Conservation (phyloP, 2,329 filamentous ascomycete genomes). For the Magnaporthales sp. region DNA sequence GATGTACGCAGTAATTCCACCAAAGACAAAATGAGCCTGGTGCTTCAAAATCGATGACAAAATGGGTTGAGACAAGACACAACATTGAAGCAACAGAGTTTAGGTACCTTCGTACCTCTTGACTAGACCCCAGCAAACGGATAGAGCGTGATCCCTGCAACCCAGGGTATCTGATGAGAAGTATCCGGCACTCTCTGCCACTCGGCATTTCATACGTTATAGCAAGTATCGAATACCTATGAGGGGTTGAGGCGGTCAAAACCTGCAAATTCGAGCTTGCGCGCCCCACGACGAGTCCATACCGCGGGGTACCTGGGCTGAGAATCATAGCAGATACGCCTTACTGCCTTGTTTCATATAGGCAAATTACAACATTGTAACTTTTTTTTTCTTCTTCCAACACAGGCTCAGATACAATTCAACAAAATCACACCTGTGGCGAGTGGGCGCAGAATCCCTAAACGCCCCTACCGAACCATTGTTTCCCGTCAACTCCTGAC, state of each 20-base stretch:
- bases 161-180: neutral
- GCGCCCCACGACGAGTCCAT: neutral
- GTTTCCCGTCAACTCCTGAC: neutral
- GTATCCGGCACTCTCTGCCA: neutral
- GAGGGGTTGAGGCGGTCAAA: slow-evolving; percentile 1
- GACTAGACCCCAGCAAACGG: neutral
- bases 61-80: neutral
- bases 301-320: neutral
- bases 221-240: neutral
- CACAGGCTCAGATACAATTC: neutral
- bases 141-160: neutral
- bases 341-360: neutral
- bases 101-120: neutral
- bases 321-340: neutral
- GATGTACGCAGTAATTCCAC: neutral
- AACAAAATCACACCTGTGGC: neutral
- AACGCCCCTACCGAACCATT: neutral
- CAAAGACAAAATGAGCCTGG: neutral
- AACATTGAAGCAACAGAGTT: neutral
- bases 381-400: neutral
- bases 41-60: neutral
- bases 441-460: neutral
- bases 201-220: neutral
- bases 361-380: neutral
- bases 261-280: neutral